These are phyloP conservation scores for Atkinsonella hypoxylon DNA, from an alignment of 2,329 filamentous ascomycete species.

Conservation along the genomic window DNA sequence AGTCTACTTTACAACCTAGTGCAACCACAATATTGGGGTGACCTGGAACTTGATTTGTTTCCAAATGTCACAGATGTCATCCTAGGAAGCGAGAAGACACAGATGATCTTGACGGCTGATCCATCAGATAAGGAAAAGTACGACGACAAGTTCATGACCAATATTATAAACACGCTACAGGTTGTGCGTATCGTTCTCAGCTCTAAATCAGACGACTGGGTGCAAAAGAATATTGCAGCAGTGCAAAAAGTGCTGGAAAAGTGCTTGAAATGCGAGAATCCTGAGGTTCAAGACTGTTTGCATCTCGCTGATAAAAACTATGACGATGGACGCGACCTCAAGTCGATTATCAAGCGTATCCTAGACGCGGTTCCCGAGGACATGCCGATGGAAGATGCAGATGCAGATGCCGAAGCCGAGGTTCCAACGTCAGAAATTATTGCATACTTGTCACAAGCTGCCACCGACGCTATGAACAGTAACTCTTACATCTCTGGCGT, in stretches of 20 bases:
- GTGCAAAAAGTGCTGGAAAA: slow-evolving; percentile 88
- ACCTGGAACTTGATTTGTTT: slow-evolving; percentile 84
- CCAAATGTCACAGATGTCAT: slow-evolving; percentile 82
- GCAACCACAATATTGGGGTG: slow-evolving; percentile 80
- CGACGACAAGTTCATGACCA: slow-evolving; percentile 75
- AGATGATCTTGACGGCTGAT: slow-evolving; percentile 44
- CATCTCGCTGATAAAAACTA: slow-evolving; percentile 60
- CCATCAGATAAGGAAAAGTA: slow-evolving; percentile 55
- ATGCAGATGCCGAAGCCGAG: slow-evolving; percentile 76
- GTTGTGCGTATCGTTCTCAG: slow-evolving; percentile 84
- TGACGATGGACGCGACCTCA: slow-evolving; percentile 58
- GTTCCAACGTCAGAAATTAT: slow-evolving; percentile 78
- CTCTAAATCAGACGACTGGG: slow-evolving; percentile 82
- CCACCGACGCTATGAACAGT: slow-evolving; percentile 74
- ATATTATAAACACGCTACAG: slow-evolving; percentile 88
- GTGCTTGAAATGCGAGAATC: slow-evolving; percentile 73
- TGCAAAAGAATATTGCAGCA: slow-evolving; percentile 61
- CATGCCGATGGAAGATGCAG: slow-evolving; percentile 56
- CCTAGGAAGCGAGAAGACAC: slow-evolving; percentile 67
- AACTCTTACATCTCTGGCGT: slow-evolving; percentile 77
- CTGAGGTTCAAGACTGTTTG: slow-evolving; percentile 87
- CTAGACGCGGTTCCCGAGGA: slow-evolving; percentile 81
- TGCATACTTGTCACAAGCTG: slow-evolving; percentile 70
- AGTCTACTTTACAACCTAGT: slow-evolving; percentile 72
- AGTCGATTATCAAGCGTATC: slow-evolving; percentile 68